Percentiles rank a stretch among this genome's conserved stretches.
Conservation (phyloP, 2,329 filamentous ascomycete genomes). For the Raffaelea albimanens region DNA sequence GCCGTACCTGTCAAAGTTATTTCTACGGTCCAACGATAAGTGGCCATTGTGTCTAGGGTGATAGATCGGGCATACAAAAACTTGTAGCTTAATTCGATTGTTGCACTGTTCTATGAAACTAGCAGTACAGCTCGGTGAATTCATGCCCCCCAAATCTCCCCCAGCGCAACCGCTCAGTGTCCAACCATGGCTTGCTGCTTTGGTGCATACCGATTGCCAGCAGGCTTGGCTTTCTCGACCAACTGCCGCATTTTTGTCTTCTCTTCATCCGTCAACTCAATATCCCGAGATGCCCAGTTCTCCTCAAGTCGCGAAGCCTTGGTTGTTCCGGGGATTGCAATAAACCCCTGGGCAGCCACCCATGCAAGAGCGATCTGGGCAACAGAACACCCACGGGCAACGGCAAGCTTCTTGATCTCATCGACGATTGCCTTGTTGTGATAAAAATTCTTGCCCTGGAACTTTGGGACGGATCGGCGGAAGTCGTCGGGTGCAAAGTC, state of each 20-base stretch:
- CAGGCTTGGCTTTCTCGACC: conserved; percentile 13
- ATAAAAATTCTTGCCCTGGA: conserved; percentile 7
- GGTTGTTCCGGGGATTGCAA: conserved; percentile 9
- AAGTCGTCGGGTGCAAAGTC: conserved; percentile 20
- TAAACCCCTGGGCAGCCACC: conserved; percentile 6
- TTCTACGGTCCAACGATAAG: too few species aligned
- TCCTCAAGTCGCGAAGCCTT: conserved; percentile 14
- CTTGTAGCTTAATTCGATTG: too few species aligned
- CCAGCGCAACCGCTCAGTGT: background rate
- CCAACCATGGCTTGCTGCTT: background rate
- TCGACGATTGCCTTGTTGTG: conserved; percentile 9
- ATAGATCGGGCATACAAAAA: too few species aligned
- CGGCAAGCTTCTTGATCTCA: conserved; percentile 2
- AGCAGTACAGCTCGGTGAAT: too few species aligned
- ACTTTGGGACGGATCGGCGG: background rate
- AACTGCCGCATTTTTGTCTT: conserved; percentile 18
- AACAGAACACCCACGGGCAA: background rate
- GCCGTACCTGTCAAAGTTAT: too few species aligned
- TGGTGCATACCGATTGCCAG: background rate
- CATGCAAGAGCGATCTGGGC: conserved; percentile 6
- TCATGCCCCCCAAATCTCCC: too few species aligned
- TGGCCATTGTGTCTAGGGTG: too few species aligned
- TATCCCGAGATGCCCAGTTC: conserved; percentile 16
- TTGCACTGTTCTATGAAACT: too few species aligned
- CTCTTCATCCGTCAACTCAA: conserved; percentile 18